Base-by-base conservation (phyloP, 306 rosid genomes). In the Cyamopsis tetragonoloba region DNA sequence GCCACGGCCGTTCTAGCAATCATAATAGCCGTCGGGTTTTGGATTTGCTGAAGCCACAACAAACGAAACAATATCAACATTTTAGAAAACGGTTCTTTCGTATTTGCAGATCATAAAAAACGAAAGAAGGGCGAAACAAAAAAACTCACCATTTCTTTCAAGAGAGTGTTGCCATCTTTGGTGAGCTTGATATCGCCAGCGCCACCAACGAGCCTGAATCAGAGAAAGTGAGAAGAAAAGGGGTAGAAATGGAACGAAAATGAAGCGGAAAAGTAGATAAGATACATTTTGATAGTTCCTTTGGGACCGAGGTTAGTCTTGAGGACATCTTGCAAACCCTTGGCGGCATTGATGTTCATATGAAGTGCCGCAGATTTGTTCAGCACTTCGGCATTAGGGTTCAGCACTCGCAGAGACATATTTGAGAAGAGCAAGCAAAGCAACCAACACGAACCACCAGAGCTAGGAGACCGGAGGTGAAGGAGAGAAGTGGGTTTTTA, bases 1-100 rank as follows among this genome's bases (percentile, higher is more conserved):
- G 99, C 99, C 54, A 93, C 99, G 1, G 99, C 99, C 0, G 97
- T 90, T 78, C 97, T 82, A 4, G 99, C 99, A 32, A 93, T 93
- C 99, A 90, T 93, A 34, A 93, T 86, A n/a, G 96, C 99, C 4
- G 99, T 93, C 0, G 99, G 99, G 70, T 86, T 93, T 74, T 93
- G 99, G 68, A 93, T 93, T 90, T 93, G 99, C 98, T 92, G 89
- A 69, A 76, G 5, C 56, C 61, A 41, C 42, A 59, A 54, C 44
- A 68, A 37, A 32, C 3, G 0, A 53, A 38, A 34, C 28, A 5
- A 27, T 0, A 41, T 44, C 19, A 77, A 10, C 1, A 28, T 35
- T 49, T 9, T n/a, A 61, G 6, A 17, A 9, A 51, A n/a, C 38
- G 5, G 17, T 39, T 62, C 30, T 10, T 49, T 20, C 17, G 1